Evolutionary conservation across 345 rosid species (phyloP), one percentile per base, ranked within the genome.

Genomic region (Gynandropsis gynandra): DNA sequence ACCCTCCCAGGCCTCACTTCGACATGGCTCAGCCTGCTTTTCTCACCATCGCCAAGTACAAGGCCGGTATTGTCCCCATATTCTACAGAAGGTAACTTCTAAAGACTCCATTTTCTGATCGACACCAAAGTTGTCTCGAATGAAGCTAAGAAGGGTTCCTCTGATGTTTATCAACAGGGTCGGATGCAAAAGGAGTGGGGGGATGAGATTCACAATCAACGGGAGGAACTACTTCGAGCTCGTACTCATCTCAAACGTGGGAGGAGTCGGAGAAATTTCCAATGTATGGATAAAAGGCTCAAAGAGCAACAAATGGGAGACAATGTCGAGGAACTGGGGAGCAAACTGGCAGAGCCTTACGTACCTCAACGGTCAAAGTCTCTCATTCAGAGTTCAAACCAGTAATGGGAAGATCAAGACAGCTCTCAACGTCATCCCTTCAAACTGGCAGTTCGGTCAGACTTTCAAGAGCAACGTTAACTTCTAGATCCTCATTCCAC

Each of bases 11-110:
- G 34, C 66, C 80, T 12, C 89, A 79, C 42, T 86, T 86, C 35
- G 92, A 80, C 68, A 80, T 86, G 69, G 59, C 95, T 47, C 88
- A 80, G 63, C 89, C 95, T 35, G 87, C 83, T 10, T 86, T 80
- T 61, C 71, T 73, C 59, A 75, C 81, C 70, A 75, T 86, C 17
- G 95, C 95, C 5, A 65, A 56, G 44, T 86, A 72, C 74, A 67
- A 55, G 8, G 92, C 92, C 6, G 88, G 92, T 16, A 82, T 86
- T 1, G 88, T 82, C 37, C 95, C 95, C 1, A 55, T 86, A 39
- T 40, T 68, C 40, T 76, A 71, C 43, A 76, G 88, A 63, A 85
- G 68, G 92, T 86, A 1, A 1, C 27, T 10, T 11, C 29, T 24
- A 2, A 5, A 24, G 29, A 24, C 29, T 24, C 29, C 29, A 24